A percentile compares a stretch with the other conserved stretches of the same genome.
phyloP scores from a whole-genome alignment of 2,329 filamentous ascomycete species.

The Cladosporium oxysporum region DNA sequence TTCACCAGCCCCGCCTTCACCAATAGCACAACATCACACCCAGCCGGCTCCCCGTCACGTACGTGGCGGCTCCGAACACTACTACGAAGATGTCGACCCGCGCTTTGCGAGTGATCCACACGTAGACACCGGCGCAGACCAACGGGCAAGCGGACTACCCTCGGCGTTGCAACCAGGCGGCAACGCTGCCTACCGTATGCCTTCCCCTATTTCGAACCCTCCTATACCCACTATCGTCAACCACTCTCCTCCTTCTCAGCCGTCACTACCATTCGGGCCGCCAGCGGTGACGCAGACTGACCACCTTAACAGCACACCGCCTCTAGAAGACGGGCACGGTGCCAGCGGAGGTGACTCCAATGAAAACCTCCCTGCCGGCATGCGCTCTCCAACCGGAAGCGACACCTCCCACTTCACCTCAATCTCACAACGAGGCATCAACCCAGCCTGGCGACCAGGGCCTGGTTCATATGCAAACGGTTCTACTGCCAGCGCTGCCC shows the following conservation, averaged over 20 bases:
- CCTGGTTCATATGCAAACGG: constrained; percentile 39
- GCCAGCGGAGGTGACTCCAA: constrained; percentile 46
- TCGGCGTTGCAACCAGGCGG: constrained; percentile 14
- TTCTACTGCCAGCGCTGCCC: constrained; percentile 36
- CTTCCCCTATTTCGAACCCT: constrained; percentile 16
- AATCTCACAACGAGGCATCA: constrained; percentile 83
- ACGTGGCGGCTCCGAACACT: constrained; percentile 54
- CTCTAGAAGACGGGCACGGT: constrained; percentile 31
- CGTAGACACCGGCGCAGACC: constrained; percentile 10
- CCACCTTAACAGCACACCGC: constrained; percentile 23
- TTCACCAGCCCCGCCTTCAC: constrained; percentile 31
- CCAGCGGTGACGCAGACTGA: constrained; percentile 21
- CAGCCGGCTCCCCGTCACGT: constrained; percentile 27
- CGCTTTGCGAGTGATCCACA: constrained; percentile 61
- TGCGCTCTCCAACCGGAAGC: constrained; percentile 70
- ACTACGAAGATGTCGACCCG: constrained; percentile 93
- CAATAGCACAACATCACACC: constrained; percentile 19
- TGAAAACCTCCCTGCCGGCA: constrained; percentile 64
- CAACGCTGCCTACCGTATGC: constrained; percentile 19
- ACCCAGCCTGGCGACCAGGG: constrained; percentile 79
- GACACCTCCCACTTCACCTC: constrained; percentile 87
- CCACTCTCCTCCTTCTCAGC: constrained; percentile 12
- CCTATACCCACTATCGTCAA: constrained; percentile 20
- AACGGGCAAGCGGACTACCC: constrained; percentile 9
- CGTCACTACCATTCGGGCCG: constrained; percentile 9